Base-by-base conservation (phyloP, 1,284 basidiomycete species). In the Ustilago crameri region DNA sequence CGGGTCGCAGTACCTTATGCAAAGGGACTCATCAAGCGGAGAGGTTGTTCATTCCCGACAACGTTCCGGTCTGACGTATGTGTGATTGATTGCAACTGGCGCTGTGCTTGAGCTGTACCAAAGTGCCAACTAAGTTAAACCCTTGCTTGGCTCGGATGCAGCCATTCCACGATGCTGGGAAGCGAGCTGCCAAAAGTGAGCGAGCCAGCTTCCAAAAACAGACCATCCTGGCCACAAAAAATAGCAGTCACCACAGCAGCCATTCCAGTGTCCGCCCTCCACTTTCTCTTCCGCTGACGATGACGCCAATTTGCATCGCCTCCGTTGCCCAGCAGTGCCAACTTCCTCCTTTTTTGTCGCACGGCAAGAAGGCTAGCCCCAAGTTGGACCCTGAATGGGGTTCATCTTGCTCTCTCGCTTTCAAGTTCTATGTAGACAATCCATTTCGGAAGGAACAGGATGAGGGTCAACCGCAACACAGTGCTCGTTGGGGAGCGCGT, bases 391-490 rank as follows among this genome's bases (percentile, higher is more conserved):
- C 50, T 51, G 40, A 51, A 51, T 12, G 30, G 12, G 30, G 3
- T 20, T 17, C 40, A 2, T 32, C 10, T 22, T 23, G 35, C 18
- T 3, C 23, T 14, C 41, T 43, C 23, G 43, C 26, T 4, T 22
- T 45, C 17, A 9, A 9, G 24, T 26, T 27, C 5, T 9, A n/a
- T 24, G 22, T 12, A 7, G 43, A 26, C 23, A 26, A 18, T 20
- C 14, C 14, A 24, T 20, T 15, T 23, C 10, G 9, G 9, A 12
- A 5, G 26, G 7, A 24, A 23, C 10, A 30, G 8, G 22, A 91
- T 91, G 91, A 85, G 85, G 56, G 83, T 87, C 64, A 92, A 91
- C 84, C 85, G 88, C 60, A 84, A 87, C 49, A 89, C 86, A 0
- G 85, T 88, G 15, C 85, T 93, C n/a, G 85, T 89, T 23, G 90